These are phyloP conservation scores for Pulveroboletus sp. DNA, from an alignment of 768 basidiomycete genomes.

Conservation along the genomic window DNA sequence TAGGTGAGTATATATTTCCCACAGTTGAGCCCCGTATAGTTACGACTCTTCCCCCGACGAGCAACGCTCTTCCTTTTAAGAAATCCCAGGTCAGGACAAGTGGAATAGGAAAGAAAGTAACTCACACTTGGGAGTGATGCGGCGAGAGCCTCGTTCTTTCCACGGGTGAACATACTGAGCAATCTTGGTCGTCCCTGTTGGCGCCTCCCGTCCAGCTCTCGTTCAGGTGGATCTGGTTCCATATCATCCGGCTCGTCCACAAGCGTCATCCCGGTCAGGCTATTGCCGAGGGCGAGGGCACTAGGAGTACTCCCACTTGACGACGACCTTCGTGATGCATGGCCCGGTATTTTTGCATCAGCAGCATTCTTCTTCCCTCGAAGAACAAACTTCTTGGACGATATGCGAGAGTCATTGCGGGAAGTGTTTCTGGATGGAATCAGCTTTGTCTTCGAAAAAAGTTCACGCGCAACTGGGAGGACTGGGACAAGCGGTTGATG, in stretches of 20 bases:
- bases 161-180: slow-evolving; percentile 28
- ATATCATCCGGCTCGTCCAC: slow-evolving; percentile 41
- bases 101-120: neutral
- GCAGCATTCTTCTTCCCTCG: slow-evolving; percentile 17
- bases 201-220: slow-evolving; percentile 8
- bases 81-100: neutral
- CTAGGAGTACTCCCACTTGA: slow-evolving; percentile 13
- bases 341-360: slow-evolving; percentile 11
- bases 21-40: slow-evolving; percentile 1
- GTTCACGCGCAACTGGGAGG: slow-evolving; percentile 71
- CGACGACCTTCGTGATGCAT: slow-evolving; percentile 16
- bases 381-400: slow-evolving; percentile 18
- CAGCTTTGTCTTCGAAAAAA: slow-evolving; percentile 74
- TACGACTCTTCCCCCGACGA: slow-evolving; percentile 1
- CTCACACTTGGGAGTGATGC: slow-evolving; percentile 13
- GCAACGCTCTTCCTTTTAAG: slow-evolving; percentile 4
- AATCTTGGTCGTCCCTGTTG: slow-evolving; percentile 28
- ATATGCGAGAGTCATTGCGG: slow-evolving; percentile 25
- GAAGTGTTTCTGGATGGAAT: slow-evolving; percentile 39
- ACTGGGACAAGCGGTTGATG: slow-evolving; percentile 76
- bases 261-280: slow-evolving; percentile 30
- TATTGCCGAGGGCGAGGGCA: neutral
- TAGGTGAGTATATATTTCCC: too few relatives aligned
- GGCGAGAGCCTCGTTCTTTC: slow-evolving; percentile 12
- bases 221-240: slow-evolving; percentile 16